These are phyloP conservation scores for Austroboletus niveus DNA, from an alignment of 1,284 basidiomycete species.

Conservation along the genomic window DNA sequence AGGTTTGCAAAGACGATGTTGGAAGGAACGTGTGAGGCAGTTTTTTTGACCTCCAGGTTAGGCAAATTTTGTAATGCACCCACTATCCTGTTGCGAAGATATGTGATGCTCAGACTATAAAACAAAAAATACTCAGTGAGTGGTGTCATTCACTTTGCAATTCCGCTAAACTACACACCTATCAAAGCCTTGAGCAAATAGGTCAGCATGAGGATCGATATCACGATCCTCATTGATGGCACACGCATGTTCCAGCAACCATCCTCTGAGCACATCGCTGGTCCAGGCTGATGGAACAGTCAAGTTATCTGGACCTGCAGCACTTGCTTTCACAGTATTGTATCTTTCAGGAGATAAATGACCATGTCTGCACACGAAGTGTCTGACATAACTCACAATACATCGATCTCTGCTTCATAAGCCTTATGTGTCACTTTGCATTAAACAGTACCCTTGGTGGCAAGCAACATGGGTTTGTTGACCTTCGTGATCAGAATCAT, in stretches of 20 bases:
- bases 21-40: conserved; percentile 6
- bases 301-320: conserved; percentile 7
- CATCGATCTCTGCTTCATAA: conserved; percentile 27
- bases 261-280: conserved; percentile 19
- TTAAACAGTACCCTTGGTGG: conserved; percentile 27
- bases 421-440: conserved; percentile 20
- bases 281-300: conserved; percentile 26
- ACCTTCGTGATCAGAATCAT: conserved; percentile 22
- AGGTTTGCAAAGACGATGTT: conserved; percentile 30
- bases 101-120: conserved; percentile 33
- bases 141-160: not conserved
- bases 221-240: conserved; percentile 18
- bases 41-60: conserved; percentile 8
- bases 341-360: conserved; percentile 19
- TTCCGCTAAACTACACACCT: conserved; percentile 21
- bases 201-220: conserved; percentile 20
- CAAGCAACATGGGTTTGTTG: conserved; percentile 22
- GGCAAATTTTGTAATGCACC: conserved; percentile 26
- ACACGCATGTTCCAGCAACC: conserved; percentile 29
- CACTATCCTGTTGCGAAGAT: conserved; percentile 34
- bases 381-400: conserved; percentile 18
- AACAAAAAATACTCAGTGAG: not conserved
- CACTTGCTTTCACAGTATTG: conserved; percentile 25
- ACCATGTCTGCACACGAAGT: not conserved
- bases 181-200: conserved; percentile 38